These are phyloP conservation scores for Arthrobotrys sinensis DNA, from an alignment of 2,329 filamentous ascomycete species.

Conservation along the genomic window DNA sequence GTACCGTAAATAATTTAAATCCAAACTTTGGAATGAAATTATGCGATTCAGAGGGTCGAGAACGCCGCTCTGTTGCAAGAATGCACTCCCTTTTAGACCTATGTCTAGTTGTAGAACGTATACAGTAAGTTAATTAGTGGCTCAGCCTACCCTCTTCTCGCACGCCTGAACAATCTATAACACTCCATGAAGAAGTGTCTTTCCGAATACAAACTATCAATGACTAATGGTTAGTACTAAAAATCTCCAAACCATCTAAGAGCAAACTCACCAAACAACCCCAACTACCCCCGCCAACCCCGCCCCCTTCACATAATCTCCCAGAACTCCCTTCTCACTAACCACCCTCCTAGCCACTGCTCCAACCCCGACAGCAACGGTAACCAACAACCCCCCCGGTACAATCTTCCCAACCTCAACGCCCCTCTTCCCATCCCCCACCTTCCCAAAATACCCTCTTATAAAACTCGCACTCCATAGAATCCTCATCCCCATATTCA, in stretches of 20 bases:
- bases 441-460: constrained; percentile 73
- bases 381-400: constrained; percentile 59
- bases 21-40: too few relatives aligned
- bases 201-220: constrained; percentile 57
- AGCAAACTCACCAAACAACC: constrained; percentile 61
- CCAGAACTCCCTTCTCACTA: constrained; percentile 43
- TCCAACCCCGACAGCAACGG: constrained; percentile 59
- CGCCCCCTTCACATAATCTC: constrained; percentile 48
- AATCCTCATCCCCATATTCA: constrained; percentile 91
- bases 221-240: constrained; percentile 1
- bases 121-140: too few relatives aligned
- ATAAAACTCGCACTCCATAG: constrained; percentile 85
- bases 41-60: too few relatives aligned
- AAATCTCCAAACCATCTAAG: neutral
- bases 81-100: too few relatives aligned
- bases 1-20: too few relatives aligned
- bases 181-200: constrained; percentile 54
- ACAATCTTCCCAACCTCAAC: constrained; percentile 46
- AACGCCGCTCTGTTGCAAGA: too few relatives aligned
- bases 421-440: constrained; percentile 24
- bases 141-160: constrained; percentile 16
- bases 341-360: constrained; percentile 61
- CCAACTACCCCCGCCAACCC: constrained; percentile 56
- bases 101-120: too few relatives aligned
- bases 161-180: constrained; percentile 43